phyloP scores from a whole-genome alignment of 441 rosid species.

The Mallotus repandus region DNA sequence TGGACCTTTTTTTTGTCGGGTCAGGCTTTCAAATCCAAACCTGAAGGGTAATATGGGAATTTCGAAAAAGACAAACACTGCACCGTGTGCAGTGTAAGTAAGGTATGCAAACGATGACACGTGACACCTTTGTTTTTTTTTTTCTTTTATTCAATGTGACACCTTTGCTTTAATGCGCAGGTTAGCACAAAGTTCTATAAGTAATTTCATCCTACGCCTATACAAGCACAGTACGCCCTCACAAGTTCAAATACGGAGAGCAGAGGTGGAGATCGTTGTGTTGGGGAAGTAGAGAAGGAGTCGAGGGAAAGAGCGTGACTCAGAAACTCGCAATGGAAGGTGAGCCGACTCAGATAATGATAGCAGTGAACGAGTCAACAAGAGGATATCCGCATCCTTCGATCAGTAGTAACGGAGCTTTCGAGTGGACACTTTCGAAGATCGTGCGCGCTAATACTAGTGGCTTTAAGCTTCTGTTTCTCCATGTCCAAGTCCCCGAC shows the following conservation, averaged over 20 bases:
- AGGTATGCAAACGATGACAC: background rate
- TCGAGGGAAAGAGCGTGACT: background rate
- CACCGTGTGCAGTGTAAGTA: background rate
- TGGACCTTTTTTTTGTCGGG: too few relatives aligned
- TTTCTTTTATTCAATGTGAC: background rate
- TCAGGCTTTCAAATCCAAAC: too few relatives aligned
- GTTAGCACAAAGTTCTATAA: background rate
- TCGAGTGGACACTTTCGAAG: conserved; percentile 87
- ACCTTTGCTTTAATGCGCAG: background rate
- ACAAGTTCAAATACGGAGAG: too few relatives aligned
- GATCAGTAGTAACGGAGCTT: conserved; percentile 86
- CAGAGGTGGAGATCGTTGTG: background rate
- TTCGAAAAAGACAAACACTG: background rate
- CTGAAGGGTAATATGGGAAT: too few relatives aligned
- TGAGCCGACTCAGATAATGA: conserved; percentile 68
- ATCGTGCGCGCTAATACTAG: conserved; percentile 70
- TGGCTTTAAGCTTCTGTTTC: conserved; percentile 83
- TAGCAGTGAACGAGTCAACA: conserved; percentile 85
- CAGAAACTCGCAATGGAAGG: conserved; percentile 35
- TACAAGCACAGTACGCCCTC: conserved; percentile 16
- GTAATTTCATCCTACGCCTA: conserved; percentile 2
- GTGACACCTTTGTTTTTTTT: background rate
- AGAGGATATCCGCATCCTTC: conserved; percentile 84
- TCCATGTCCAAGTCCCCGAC: conserved; percentile 90
- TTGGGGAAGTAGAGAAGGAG: background rate